A percentile compares a stretch with the other conserved stretches of the same genome.
These are phyloP conservation scores for Zizania palustris DNA, from an alignment of 202 grass and related monocot species.

Conservation along the genomic window DNA sequence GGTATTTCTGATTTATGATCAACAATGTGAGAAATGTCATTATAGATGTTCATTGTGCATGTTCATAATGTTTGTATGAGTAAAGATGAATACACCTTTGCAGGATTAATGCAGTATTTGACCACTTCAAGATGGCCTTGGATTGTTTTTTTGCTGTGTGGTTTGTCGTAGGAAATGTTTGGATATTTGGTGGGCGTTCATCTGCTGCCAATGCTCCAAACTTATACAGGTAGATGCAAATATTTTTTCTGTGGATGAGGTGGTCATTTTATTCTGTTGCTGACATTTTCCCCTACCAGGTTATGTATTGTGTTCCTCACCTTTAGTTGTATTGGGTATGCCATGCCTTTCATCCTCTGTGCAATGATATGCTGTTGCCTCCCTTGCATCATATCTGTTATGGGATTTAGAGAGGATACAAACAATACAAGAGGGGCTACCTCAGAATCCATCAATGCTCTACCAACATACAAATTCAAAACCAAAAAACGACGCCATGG, in stretches of 20 bases:
- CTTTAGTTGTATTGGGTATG: constrained; percentile 96
- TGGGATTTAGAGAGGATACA: constrained; percentile 94
- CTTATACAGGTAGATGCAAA: constrained; percentile 74
- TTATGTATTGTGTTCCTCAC: constrained; percentile 95
- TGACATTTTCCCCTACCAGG: constrained; percentile 58
- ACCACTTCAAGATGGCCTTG: constrained; percentile 98
- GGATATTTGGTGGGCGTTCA: constrained; percentile 86
- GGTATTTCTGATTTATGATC: constrained; percentile 7
- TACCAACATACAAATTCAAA: constrained; percentile 97
- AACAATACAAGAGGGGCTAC: constrained; percentile 80
- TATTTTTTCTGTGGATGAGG: constrained; percentile 3
- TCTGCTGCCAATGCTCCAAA: constrained; percentile 75
- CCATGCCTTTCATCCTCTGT: constrained; percentile 98
- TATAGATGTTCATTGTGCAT: constrained; percentile 29
- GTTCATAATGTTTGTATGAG: constrained; percentile 6
- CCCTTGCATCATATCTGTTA: constrained; percentile 91
- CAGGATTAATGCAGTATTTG: constrained; percentile 91
- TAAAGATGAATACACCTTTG: constrained; percentile 32
- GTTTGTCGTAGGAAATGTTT: constrained; percentile 98
- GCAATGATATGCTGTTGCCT: constrained; percentile 96
- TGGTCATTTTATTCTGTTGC: constrained; percentile 16
- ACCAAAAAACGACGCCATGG: constrained; percentile 61
- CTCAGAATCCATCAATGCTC: constrained; percentile 78
- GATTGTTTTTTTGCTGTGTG: constrained; percentile 98
- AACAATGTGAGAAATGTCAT: not conserved